Evolutionary conservation across 2,329 filamentous ascomycete species (phyloP).

Genomic region (Penicillium oxalicum): DNA sequence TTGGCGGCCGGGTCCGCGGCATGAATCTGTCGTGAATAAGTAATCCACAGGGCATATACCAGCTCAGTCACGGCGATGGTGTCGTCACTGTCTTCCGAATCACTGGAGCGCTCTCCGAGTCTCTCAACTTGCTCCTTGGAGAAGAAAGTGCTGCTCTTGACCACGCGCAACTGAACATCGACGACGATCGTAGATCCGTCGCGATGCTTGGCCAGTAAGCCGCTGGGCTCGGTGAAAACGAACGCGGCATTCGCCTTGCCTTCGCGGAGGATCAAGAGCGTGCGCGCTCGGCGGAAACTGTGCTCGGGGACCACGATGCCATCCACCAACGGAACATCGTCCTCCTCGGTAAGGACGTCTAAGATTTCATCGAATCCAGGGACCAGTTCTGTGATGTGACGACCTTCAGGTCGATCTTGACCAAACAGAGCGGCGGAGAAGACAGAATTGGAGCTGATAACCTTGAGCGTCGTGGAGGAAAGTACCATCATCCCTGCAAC

Average conservation of each 20-base stretch:
- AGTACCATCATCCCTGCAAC: constrained; percentile 96
- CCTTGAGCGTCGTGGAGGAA: constrained; percentile 67
- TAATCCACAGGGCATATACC: constrained; percentile 94
- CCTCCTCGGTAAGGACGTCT: constrained; percentile 74
- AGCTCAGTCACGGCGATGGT: constrained; percentile 61
- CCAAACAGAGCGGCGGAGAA: constrained; percentile 92
- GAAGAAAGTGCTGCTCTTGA: constrained; percentile 73
- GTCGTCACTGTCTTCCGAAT: constrained; percentile 40
- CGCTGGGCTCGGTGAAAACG: constrained; percentile 76
- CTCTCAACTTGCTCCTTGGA: constrained; percentile 56
- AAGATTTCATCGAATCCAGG: constrained; percentile 83
- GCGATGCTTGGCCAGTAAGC: constrained; percentile 76
- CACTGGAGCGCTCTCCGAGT: constrained; percentile 57
- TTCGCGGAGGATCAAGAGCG: constrained; percentile 75
- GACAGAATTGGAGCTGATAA: constrained; percentile 90
- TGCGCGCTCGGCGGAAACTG: constrained; percentile 83
- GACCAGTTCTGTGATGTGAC: constrained; percentile 72
- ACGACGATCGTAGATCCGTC: constrained; percentile 90
- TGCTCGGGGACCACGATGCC: constrained; percentile 97
- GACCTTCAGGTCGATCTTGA: constrained; percentile 73
- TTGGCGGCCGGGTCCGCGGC: constrained; percentile 60
- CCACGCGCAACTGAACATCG: constrained; percentile 93
- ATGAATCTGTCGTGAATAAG: constrained; percentile 89
- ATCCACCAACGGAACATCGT: constrained; percentile 75
- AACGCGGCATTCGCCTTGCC: constrained; percentile 71